Conservation (phyloP, 2,329 filamentous ascomycete species). For the Penicillium capsulatum region DNA sequence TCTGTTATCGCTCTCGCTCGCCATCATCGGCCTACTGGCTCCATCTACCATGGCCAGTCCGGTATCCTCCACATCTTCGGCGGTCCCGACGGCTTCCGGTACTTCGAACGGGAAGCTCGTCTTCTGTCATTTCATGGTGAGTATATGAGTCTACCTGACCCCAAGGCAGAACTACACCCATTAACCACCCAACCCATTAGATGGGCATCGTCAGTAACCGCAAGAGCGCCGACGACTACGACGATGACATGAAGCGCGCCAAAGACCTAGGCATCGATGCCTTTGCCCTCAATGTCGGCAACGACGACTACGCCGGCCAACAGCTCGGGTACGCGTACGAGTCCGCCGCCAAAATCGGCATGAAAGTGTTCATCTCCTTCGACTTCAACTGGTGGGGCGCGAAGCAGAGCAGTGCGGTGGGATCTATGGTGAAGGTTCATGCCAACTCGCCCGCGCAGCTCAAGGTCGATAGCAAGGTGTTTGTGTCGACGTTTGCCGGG, state of each 20-base stretch:
- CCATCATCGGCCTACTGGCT: conserved; percentile 15
- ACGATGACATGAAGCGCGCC: conserved; percentile 47
- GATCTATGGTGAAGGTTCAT: conserved; percentile 48
- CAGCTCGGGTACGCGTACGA: conserved; percentile 49
- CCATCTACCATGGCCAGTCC: conserved; percentile 17
- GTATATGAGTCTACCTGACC: conserved; percentile 1
- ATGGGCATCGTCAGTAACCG: conserved; percentile 46
- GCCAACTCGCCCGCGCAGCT: conserved; percentile 46
- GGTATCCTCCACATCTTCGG: conserved; percentile 1
- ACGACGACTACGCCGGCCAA: conserved; percentile 41
- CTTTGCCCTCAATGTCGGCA: conserved; percentile 51
- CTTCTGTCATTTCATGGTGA: conserved; percentile 46
- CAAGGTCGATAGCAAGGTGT: conserved; percentile 46
- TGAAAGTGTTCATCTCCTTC: conserved; percentile 56
- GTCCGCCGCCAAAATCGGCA: conserved; percentile 43
- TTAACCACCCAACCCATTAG: too few relatives aligned
- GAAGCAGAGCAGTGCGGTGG: conserved; percentile 39
- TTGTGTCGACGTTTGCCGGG: conserved; percentile 53
- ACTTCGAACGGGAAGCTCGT: conserved; percentile 27
- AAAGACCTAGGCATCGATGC: conserved; percentile 46
- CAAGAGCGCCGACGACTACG: conserved; percentile 43
- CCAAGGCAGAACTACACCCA: too few relatives aligned
- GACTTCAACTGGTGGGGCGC: conserved; percentile 51
- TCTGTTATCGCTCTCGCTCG: conserved; percentile 14
- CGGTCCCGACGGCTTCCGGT: neutral